Conservation (phyloP, 768 basidiomycete genomes). For the Leccinum broughii region DNA sequence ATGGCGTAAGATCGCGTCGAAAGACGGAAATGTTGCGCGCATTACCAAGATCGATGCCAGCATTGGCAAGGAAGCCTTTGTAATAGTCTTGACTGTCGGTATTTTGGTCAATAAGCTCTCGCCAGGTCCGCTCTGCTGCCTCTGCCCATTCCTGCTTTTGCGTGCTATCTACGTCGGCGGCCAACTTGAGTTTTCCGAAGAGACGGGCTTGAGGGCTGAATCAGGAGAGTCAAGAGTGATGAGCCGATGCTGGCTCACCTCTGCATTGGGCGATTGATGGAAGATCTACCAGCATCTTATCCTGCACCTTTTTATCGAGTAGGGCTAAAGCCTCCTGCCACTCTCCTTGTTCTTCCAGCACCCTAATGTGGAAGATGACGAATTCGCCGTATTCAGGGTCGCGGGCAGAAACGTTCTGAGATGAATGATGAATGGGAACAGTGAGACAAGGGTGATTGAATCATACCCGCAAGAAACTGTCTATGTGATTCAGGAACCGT, state of each 20-base stretch:
- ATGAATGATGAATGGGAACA: constrained; percentile 9
- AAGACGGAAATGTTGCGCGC: constrained; percentile 5
- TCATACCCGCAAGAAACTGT: constrained; percentile 65
- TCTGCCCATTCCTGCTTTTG: constrained; percentile 42
- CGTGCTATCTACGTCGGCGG: constrained; percentile 8
- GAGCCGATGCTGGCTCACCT: constrained; percentile 42
- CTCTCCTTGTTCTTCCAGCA: constrained; percentile 75
- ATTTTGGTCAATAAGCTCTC: constrained; percentile 79
- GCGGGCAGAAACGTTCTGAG: constrained; percentile 70
- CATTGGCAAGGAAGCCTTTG: constrained; percentile 63
- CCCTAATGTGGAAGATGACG: constrained; percentile 69
- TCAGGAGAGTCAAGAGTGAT: constrained; percentile 4
- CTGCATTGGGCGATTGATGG: constrained; percentile 65
- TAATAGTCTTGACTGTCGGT: constrained; percentile 84
- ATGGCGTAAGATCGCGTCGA: constrained; percentile 15
- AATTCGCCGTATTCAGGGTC: constrained; percentile 86
- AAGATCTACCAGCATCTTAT: constrained; percentile 68
- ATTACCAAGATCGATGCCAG: constrained; percentile 67
- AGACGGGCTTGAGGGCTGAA: constrained; percentile 60
- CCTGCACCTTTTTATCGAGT: constrained; percentile 65
- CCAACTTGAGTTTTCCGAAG: constrained; percentile 53
- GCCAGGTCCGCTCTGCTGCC: constrained; percentile 82
- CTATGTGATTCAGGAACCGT: constrained; percentile 72
- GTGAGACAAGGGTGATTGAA: neutral
- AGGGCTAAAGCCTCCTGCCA: constrained; percentile 57